A percentile compares a stretch with the other conserved stretches of the same genome.
These are phyloP conservation scores for Gastrodia elata DNA, from an alignment of 106 monocot genomes.

Conservation along the genomic window DNA sequence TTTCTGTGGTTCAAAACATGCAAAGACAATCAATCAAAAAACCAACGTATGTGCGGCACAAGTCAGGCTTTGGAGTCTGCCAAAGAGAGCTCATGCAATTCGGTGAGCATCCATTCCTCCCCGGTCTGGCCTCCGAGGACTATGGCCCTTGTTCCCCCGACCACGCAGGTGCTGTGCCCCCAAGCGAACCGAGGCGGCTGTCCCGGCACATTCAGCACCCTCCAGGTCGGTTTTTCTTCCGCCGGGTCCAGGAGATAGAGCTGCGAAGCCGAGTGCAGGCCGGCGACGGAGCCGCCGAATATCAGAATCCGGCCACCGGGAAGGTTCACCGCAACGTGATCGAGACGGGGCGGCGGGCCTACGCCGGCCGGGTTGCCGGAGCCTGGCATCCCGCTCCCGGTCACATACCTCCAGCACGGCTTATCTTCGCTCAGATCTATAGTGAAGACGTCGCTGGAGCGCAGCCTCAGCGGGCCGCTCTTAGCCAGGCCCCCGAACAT, in stretches of 20 bases:
- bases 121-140: constrained; percentile 94
- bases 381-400: constrained; percentile 92
- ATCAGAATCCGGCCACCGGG: constrained; percentile 80
- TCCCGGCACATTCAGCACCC: constrained; percentile 80
- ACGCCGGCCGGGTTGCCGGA: constrained; percentile 80
- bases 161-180: constrained; percentile 95
- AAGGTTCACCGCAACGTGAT: constrained; percentile 86
- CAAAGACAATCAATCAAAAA: not conserved
- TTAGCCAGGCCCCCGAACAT: constrained; percentile 98
- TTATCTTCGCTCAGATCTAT: constrained; percentile 77
- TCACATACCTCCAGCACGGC: constrained; percentile 79
- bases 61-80: constrained; percentile 19
- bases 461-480: constrained; percentile 74
- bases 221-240: constrained; percentile 89
- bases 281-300: constrained; percentile 94
- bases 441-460: constrained; percentile 89
- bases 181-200: constrained; percentile 88
- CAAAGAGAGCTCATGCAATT: constrained; percentile 76
- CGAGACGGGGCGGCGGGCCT: constrained; percentile 83
- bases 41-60: no score
- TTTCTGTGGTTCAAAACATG: not conserved
- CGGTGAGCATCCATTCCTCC: constrained; percentile 94
- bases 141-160: constrained; percentile 74
- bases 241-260: constrained; percentile 85
- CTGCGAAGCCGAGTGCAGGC: constrained; percentile 94